Conservation (phyloP, 768 basidiomycete genomes). For the Phallus indusiatus region DNA sequence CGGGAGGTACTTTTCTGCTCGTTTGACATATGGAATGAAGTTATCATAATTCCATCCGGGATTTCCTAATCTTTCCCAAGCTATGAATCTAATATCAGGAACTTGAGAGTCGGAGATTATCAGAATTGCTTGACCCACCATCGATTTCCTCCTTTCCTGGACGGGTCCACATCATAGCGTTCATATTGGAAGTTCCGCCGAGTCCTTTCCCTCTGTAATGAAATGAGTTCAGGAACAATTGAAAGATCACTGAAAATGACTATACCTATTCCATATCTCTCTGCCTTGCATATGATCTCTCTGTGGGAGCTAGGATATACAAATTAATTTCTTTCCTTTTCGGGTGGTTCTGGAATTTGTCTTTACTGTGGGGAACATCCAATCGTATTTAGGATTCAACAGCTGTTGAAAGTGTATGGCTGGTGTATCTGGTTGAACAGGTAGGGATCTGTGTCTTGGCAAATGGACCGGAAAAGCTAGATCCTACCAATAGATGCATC, state of each 20-base stretch:
- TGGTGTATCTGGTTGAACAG: conserved; percentile 16
- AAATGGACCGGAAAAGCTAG: conserved; percentile 22
- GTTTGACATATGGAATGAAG: conserved; percentile 28
- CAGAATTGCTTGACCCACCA: background rate
- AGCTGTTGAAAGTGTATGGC: background rate
- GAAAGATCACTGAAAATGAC: background rate
- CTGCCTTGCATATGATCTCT: no score
- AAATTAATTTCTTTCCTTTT: background rate
- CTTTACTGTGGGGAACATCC: conserved; percentile 14
- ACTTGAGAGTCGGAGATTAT: conserved; percentile 13
- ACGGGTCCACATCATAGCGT: conserved; percentile 14
- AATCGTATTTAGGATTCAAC: conserved; percentile 14
- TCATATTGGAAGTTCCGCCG: conserved; percentile 37
- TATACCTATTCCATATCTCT: no score
- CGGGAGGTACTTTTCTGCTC: conserved; percentile 26
- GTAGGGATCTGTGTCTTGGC: conserved; percentile 10
- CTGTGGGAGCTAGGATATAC: no score
- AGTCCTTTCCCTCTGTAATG: conserved; percentile 18
- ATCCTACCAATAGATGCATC: conserved; percentile 22
- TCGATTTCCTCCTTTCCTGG: no score
- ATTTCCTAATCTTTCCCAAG: conserved; percentile 37
- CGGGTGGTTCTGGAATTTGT: background rate
- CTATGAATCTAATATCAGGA: conserved; percentile 23
- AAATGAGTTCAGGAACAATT: conserved; percentile 4
- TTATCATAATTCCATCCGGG: conserved; percentile 46